Conservation (phyloP, 768 basidiomycete genomes). For the Suillus fuscotomentosus region DNA sequence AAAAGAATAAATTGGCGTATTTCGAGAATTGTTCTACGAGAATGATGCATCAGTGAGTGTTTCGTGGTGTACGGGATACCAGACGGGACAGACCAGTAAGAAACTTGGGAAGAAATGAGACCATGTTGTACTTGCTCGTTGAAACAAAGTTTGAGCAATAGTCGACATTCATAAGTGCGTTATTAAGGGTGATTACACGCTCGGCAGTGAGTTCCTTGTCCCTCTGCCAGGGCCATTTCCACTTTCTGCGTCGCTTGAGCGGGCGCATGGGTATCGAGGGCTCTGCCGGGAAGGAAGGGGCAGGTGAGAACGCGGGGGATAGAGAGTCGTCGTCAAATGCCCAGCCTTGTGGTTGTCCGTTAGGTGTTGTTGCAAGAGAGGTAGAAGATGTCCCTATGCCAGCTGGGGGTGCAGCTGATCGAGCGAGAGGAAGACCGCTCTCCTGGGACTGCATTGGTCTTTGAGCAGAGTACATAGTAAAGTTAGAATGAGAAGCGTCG, state of each 20-base stretch:
- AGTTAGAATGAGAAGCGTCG: conserved; percentile 65
- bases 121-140: conserved; percentile 92
- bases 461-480: conserved; percentile 30
- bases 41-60: conserved; percentile 10
- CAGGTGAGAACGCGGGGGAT: conserved; percentile 42
- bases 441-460: conserved; percentile 43
- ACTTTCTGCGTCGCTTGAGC: conserved; percentile 30
- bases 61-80: background rate
- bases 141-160: conserved; percentile 83
- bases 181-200: conserved; percentile 82
- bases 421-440: conserved; percentile 55
- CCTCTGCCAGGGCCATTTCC: conserved; percentile 87
- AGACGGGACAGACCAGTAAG: conserved; percentile 63
- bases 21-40: conserved; percentile 92
- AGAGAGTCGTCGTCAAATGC: conserved; percentile 68
- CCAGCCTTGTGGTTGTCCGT: conserved; percentile 66
- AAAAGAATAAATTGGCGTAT: conserved; percentile 98
- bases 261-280: conserved; percentile 14
- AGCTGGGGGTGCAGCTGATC: conserved; percentile 60
- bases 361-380: conserved; percentile 31
- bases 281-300: conserved; percentile 37
- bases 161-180: conserved; percentile 59
- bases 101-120: conserved; percentile 91
- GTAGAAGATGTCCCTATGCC: conserved; percentile 50
- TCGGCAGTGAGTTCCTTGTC: conserved; percentile 66